Base-by-base conservation (phyloP, 2,329 filamentous ascomycete genomes). In the Alternaria infectoria region DNA sequence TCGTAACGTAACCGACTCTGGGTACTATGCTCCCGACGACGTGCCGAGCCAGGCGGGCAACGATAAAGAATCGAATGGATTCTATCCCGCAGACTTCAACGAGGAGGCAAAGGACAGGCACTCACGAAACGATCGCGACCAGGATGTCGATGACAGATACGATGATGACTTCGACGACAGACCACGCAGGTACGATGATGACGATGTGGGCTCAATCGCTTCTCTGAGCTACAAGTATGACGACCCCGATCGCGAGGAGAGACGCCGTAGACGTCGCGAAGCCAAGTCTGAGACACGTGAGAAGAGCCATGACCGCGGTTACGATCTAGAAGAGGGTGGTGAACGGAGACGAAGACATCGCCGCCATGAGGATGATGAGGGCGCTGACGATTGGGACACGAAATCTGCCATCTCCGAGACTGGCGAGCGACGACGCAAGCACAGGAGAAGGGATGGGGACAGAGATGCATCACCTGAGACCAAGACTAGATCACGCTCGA, bases 371-470 rank as follows among this genome's bases (percentile, higher is more conserved):
- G 71, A 76, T 59, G 76, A 77, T 19, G 77, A 80, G 52, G 62
- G 73, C 43, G 68, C 73, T 12, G 81, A 82, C 45, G 78, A 81
- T 52, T 80, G 80, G 60, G 81, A 83, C 54, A 71, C 78, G 2
- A 75, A 77, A 49, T 83, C 82, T 12, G 75, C 80, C 0, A 65
- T 76, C 12, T 81, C 79, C 9, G 79, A 80, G 62, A 72, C 72
- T 46, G 73, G 77, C 12, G 77, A 80, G 50, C 74, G 75, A 40
- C 70, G 74, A 51, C 75, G 73, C 28, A 79, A 75, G 59, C 76
- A 80, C 62, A 78, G 67, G 57, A 69, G 71, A 46, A 69, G 73
- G 5, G 72, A 76, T 17, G 71, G 74, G 21, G 78, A 79, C 36
- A 68, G 74, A 26, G 76, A 78, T 46, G 73, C 72, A 13, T 79